Percentiles rank a stretch among this genome's conserved stretches.
phyloP scores from a whole-genome alignment of 345 rosid genomes.

The Melaleuca alternifolia region DNA sequence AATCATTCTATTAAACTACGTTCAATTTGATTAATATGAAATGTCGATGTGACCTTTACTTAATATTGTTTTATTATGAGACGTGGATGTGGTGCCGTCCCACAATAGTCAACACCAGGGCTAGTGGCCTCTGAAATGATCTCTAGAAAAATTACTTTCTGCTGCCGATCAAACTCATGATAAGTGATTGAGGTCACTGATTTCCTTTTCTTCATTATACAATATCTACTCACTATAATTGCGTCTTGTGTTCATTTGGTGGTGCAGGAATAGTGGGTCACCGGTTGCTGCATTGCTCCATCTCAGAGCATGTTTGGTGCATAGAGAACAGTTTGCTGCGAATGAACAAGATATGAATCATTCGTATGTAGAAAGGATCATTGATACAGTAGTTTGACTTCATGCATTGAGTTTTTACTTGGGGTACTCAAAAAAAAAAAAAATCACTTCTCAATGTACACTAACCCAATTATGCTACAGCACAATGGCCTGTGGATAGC shows the following conservation, averaged over 20 bases:
- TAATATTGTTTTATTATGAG: too few relatives aligned
- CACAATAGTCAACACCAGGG: not conserved
- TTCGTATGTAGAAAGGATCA: not conserved
- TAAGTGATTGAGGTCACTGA: not conserved
- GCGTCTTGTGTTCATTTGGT: not conserved
- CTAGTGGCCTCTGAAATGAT: not conserved
- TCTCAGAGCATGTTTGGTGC: not conserved
- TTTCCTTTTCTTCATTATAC: not conserved
- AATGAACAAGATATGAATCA: not conserved
- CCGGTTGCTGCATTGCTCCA: not conserved
- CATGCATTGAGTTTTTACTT: not conserved
- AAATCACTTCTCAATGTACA: not conserved
- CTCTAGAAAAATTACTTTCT: not conserved
- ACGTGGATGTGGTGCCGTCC: too few relatives aligned
- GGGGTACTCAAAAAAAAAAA: not conserved
- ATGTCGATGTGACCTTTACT: too few relatives aligned
- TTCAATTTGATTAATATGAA: too few relatives aligned
- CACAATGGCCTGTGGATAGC: constrained; percentile 81
- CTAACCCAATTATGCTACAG: constrained; percentile 17
- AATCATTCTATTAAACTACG: too few relatives aligned
- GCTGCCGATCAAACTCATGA: not conserved
- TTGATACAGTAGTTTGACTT: not conserved
- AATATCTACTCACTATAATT: not conserved
- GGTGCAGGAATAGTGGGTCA: not conserved
- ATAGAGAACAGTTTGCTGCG: not conserved